Evolutionary conservation across 306 rosid species (phyloP).

Genomic region (Notholithocarpus densiflorus): DNA sequence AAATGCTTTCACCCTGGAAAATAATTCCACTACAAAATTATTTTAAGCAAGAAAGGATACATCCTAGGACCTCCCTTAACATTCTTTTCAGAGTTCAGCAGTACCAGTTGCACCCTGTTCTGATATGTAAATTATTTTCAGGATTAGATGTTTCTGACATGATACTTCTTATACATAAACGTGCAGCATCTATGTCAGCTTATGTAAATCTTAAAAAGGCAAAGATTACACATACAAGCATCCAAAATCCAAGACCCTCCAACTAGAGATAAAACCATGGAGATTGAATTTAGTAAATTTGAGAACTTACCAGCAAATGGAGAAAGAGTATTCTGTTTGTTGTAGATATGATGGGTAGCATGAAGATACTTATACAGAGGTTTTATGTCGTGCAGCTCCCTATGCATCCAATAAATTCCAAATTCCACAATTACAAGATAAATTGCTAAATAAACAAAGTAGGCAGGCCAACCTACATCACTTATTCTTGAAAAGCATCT

Average conservation of each 20-base stretch:
- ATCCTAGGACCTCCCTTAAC: neutral
- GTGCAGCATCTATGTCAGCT: neutral
- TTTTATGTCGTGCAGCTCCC: constrained; percentile 88
- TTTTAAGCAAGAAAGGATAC: neutral
- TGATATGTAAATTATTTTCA: neutral
- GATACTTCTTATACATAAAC: neutral
- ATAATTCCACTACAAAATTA: neutral
- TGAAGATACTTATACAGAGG: constrained; percentile 92
- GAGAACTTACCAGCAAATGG: constrained; percentile 85
- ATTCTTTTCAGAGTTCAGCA: too few relatives aligned
- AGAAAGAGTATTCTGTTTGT: constrained; percentile 91
- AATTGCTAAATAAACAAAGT: constrained; percentile 45
- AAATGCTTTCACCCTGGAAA: neutral
- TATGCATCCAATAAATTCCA: constrained; percentile 90
- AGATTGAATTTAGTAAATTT: constrained; percentile 8
- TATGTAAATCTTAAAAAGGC: neutral
- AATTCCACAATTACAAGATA: constrained; percentile 77
- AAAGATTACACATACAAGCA: neutral
- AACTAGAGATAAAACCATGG: constrained; percentile 6
- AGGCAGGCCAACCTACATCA: constrained; percentile 55
- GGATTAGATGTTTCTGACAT: neutral
- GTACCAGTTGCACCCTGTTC: too few relatives aligned
- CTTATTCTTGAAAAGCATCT: constrained; percentile 63
- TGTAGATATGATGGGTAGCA: constrained; percentile 85
- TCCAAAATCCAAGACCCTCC: neutral